phyloP scores from a whole-genome alignment of 2,329 filamentous ascomycete species.

The Cyanodermella asteris region DNA sequence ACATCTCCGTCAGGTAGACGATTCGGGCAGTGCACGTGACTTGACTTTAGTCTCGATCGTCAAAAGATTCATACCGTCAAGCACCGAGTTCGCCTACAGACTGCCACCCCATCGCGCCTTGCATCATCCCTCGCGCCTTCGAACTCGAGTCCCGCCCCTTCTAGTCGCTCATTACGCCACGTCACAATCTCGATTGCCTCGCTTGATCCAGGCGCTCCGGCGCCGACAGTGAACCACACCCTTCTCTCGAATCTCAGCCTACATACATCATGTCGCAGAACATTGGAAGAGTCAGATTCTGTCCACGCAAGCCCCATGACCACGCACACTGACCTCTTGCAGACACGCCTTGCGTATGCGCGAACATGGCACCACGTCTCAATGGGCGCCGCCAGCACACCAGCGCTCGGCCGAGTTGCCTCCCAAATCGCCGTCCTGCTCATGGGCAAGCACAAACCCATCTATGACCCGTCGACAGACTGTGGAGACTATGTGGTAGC shows the following conservation, averaged over 20 bases:
- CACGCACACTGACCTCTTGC: conserved; percentile 4
- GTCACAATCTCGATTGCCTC: too few species aligned
- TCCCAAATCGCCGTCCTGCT: conserved; percentile 21
- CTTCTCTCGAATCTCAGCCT: conserved; percentile 8
- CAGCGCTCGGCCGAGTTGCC: conserved; percentile 21
- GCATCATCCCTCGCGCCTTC: too few species aligned
- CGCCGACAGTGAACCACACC: too few species aligned
- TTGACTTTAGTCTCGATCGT: too few species aligned
- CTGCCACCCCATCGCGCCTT: too few species aligned
- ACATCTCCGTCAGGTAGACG: too few species aligned
- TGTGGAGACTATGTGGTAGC: conserved; percentile 98
- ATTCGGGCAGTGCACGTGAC: too few species aligned
- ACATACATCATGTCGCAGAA: conserved; percentile 50
- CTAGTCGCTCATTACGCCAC: too few species aligned
- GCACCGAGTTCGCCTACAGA: too few species aligned
- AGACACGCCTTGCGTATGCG: conserved; percentile 94
- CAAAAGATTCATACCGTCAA: too few species aligned
- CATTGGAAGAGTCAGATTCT: conserved; percentile 42
- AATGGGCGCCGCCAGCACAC: conserved; percentile 34
- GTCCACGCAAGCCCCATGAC: conserved; percentile 3
- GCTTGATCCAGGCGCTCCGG: too few species aligned
- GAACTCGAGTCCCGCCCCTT: too few species aligned
- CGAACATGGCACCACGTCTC: conserved; percentile 87
- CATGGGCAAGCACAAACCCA: conserved; percentile 98
- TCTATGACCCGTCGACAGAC: conserved; percentile 90